Evolutionary conservation across 371 early-diverging fungal species (phyloP).

Genomic region (Syncephalastrum sp.): DNA sequence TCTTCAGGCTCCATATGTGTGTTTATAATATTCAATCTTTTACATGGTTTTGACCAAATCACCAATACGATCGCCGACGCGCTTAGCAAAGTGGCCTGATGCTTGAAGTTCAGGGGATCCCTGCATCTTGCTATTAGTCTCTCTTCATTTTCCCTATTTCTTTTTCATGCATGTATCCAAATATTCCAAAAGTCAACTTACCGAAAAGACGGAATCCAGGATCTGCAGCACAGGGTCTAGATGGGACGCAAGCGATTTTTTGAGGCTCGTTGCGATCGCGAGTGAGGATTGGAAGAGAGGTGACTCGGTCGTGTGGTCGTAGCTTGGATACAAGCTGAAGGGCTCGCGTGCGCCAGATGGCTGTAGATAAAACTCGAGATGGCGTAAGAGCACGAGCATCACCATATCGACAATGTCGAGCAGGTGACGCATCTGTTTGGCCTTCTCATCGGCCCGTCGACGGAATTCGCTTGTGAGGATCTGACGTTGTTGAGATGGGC

Average conservation of each 20-base stretch:
- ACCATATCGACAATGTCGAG: constrained; percentile 24
- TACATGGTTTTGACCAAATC: no score
- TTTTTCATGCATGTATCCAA: no score
- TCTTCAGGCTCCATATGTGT: no score
- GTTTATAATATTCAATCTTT: no score
- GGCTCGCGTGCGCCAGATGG: constrained; percentile 2
- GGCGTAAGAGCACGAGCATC: constrained; percentile 33
- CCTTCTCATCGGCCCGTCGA: constrained; percentile 15
- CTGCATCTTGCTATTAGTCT: no score
- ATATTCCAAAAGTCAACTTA: no score
- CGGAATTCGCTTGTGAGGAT: constrained; percentile 23
- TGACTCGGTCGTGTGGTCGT: constrained; percentile 21
- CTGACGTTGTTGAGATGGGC: constrained; percentile 32
- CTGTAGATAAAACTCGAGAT: constrained; percentile 32
- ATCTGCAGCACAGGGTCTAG: no score
- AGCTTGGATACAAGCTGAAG: constrained; percentile 21
- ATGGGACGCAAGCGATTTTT: neutral
- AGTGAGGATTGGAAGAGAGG: constrained; percentile 29
- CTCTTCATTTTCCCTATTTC: no score
- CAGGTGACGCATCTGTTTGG: constrained; percentile 22
- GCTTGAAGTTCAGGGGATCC: no score
- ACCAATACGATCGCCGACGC: no score
- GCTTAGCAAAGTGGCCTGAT: no score
- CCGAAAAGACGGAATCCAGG: no score
- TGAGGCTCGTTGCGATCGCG: constrained; percentile 15